Conservation (phyloP, 2,329 filamentous ascomycete genomes). For the Scortechinia acanthostroma region DNA sequence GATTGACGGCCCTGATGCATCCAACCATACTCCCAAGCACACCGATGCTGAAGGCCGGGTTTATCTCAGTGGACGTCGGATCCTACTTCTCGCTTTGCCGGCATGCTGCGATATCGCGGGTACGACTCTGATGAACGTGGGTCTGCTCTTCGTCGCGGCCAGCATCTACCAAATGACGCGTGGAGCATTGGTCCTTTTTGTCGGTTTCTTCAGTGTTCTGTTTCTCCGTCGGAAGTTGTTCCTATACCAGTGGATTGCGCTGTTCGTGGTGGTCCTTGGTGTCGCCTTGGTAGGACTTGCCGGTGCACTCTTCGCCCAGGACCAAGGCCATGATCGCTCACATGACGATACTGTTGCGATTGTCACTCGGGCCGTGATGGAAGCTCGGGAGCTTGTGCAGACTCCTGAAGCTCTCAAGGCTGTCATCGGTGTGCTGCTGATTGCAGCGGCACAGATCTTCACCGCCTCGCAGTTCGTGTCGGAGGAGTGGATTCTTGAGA, state of each 20-base stretch:
- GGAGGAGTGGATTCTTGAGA: conserved; percentile 82
- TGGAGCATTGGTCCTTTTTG: conserved; percentile 88
- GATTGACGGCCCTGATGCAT: conserved; percentile 31
- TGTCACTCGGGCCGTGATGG: conserved; percentile 15
- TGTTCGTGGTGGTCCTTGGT: conserved; percentile 79
- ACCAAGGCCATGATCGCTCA: conserved; percentile 17
- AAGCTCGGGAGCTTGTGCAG: neutral
- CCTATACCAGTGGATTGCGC: conserved; percentile 85
- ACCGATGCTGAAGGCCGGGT: conserved; percentile 37
- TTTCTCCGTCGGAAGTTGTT: conserved; percentile 76
- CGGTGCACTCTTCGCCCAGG: conserved; percentile 71
- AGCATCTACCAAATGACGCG: conserved; percentile 99
- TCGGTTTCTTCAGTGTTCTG: conserved; percentile 87
- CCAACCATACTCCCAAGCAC: conserved; percentile 33
- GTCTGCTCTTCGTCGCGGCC: conserved; percentile 84
- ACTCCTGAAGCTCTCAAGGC: conserved; percentile 33
- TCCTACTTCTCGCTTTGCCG: conserved; percentile 73
- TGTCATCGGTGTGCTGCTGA: conserved; percentile 77
- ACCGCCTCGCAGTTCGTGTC: conserved; percentile 93
- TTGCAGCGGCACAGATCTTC: conserved; percentile 91
- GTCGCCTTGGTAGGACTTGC: conserved; percentile 86
- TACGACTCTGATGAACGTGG: conserved; percentile 95
- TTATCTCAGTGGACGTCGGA: conserved; percentile 62
- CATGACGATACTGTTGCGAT: conserved; percentile 28
- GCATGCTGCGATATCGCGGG: conserved; percentile 90